Evolutionary conservation across 228 moss, liverwort and hornwort genomes (phyloP).

Genomic region (Sphagnum fallax): DNA sequence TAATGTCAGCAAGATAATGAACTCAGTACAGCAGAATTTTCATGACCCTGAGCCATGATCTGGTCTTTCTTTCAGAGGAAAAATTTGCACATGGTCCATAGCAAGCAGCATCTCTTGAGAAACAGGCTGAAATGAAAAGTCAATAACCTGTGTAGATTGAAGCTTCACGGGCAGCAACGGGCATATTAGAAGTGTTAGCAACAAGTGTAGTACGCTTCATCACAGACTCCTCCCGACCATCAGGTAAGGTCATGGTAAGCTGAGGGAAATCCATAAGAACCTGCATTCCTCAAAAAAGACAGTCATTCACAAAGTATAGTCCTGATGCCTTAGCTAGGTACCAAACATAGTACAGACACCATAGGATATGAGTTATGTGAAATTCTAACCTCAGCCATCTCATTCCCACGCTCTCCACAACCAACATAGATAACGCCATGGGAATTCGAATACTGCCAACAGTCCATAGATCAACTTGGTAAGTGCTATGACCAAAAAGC

Average conservation of each 20-base stretch:
- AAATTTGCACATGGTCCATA: too few relatives aligned
- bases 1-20: too few relatives aligned
- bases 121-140: too few relatives aligned
- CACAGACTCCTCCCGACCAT: conserved; percentile 46
- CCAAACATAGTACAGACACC: not conserved
- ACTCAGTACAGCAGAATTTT: too few relatives aligned
- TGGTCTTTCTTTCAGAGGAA: too few relatives aligned
- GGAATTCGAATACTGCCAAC: conserved; percentile 36
- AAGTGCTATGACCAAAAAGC: too few relatives aligned
- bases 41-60: too few relatives aligned
- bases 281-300: not conserved
- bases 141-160: conserved; percentile 43
- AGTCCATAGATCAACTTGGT: too few relatives aligned
- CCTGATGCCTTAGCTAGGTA: not conserved
- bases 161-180: conserved; percentile 53
- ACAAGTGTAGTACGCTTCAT: conserved; percentile 54
- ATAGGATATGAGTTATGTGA: not conserved
- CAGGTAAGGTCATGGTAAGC: conserved; percentile 41
- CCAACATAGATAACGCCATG: conserved; percentile 49
- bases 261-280: conserved; percentile 59
- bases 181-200: conserved; percentile 58
- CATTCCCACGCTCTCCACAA: conserved; percentile 55
- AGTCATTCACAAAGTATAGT: not conserved
- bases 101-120: too few relatives aligned
- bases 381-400: conserved; percentile 43